A percentile compares a stretch with the other conserved stretches of the same genome.
Evolutionary conservation across 169 alveolate genomes (phyloP).

Genomic region (Plasmodium vivax): DNA sequence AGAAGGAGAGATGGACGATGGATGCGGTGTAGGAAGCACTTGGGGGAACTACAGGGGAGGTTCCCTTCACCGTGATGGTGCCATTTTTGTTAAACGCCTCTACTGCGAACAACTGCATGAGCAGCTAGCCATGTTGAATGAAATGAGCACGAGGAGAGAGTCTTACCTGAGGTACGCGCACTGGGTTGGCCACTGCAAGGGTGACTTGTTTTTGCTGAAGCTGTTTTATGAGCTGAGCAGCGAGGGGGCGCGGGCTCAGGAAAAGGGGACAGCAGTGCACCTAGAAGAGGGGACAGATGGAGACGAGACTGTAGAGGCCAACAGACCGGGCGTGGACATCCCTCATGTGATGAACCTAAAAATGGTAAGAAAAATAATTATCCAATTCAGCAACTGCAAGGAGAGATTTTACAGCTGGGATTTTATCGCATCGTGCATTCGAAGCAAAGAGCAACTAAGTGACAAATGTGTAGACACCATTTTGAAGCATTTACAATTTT

Average conservation of each 20-base stretch:
- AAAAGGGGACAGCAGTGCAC: not conserved
- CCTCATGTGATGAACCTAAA: not conserved
- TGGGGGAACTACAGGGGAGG: no score
- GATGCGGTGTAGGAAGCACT: no score
- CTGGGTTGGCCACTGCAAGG: not conserved
- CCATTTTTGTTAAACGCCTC: not conserved
- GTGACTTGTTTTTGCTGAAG: not conserved
- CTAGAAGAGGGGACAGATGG: not conserved
- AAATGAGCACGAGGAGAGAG: not conserved
- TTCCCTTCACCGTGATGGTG: not conserved
- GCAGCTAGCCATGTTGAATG: not conserved
- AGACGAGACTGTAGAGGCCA: not conserved
- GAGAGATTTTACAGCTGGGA: not conserved
- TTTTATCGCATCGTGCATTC: not conserved
- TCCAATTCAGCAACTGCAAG: slow-evolving; percentile 6
- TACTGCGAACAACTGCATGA: not conserved
- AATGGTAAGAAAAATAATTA: not conserved
- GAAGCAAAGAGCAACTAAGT: not conserved
- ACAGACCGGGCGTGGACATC: not conserved
- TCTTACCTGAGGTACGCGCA: not conserved
- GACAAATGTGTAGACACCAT: not conserved
- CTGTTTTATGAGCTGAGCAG: not conserved
- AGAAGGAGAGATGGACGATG: not conserved
- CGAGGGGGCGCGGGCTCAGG: no score
- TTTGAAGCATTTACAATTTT: slow-evolving; percentile 2